phyloP scores from a whole-genome alignment of 441 rosid genomes.

The Gossypium aridum region DNA sequence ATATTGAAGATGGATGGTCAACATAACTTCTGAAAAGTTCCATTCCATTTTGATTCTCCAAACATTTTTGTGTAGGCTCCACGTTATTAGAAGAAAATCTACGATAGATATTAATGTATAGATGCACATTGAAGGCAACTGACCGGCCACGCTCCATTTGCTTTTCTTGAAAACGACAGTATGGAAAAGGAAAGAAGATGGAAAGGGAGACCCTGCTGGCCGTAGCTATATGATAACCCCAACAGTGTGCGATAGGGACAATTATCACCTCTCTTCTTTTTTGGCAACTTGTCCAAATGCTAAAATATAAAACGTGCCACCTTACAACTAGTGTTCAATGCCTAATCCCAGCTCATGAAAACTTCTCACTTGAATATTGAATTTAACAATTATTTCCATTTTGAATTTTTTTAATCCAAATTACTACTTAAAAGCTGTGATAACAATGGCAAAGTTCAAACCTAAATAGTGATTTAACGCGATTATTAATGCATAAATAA shows the following conservation, averaged over 20 bases:
- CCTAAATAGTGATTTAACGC: too few species aligned
- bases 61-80: background rate
- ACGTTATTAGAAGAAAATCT: background rate
- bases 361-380: too few species aligned
- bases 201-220: background rate
- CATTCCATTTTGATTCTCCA: background rate
- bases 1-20: background rate
- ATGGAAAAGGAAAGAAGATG: background rate
- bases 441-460: too few species aligned
- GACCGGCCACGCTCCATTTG: background rate
- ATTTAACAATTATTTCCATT: too few species aligned
- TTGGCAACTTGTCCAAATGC: too few species aligned
- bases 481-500: background rate
- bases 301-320: too few species aligned
- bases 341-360: too few species aligned
- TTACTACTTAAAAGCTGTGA: too few species aligned
- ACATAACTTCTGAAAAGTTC: background rate
- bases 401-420: too few species aligned
- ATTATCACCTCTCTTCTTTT: background rate
- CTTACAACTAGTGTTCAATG: too few species aligned
- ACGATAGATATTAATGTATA: background rate
- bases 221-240: background rate
- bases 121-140: background rate
- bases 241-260: background rate
- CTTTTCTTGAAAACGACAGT: background rate